Evolutionary conservation across 495 filamentous ascomycete genomes (phyloP), one percentile per base, ranked within the genome.

Genomic region (Aeminium ludgeri): DNA sequence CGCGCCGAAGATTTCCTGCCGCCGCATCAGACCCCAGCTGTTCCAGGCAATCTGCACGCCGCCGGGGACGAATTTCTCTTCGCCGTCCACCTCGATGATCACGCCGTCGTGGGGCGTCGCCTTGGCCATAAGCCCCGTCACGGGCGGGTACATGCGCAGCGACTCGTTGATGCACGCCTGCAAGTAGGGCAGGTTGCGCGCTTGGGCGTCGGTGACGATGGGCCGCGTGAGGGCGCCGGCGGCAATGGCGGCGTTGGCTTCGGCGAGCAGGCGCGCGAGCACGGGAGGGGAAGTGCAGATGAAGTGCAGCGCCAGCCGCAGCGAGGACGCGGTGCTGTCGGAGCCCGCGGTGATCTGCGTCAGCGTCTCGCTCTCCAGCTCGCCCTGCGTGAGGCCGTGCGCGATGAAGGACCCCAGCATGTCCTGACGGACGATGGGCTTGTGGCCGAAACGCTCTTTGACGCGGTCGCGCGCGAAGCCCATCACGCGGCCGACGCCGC

Each of bases 371-470:
- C 52, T 54, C 43, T 60, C 52, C 4, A 60, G 46, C 40, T 69
- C 57, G 17, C 55, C 53, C 34, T 57, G 55, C 5, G 41, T 52
- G 11, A 71, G 46, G 17, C 63, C 65, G 34, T 46, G 52, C 10
- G 32, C 37, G 46, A 57, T 49, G 44, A 66, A 71, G 5, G 61
- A 62, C 8, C 60, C 62, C 7, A 71, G 50, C 59, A 71, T 66
- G 36, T 67, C 62, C 31, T 55, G 34, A 6, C 58, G 31, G 1
- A 57, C 32, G 2, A 54, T 36, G 6, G 36, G 25, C 25, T 56
- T 51, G 2, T 28, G 40, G 17, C 51, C 53, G 34, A 56, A 56
- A 10, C 53, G 46, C 33, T 56, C 51, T 13, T 47, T 42, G 2
- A 56, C 53, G 13, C 47, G 38, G 8, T 54, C 50, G 16, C 44